Evolutionary conservation across 2,329 filamentous ascomycete genomes (phyloP), one percentile per base, ranked within the genome.

Genomic region (Hypoxylon sp.): DNA sequence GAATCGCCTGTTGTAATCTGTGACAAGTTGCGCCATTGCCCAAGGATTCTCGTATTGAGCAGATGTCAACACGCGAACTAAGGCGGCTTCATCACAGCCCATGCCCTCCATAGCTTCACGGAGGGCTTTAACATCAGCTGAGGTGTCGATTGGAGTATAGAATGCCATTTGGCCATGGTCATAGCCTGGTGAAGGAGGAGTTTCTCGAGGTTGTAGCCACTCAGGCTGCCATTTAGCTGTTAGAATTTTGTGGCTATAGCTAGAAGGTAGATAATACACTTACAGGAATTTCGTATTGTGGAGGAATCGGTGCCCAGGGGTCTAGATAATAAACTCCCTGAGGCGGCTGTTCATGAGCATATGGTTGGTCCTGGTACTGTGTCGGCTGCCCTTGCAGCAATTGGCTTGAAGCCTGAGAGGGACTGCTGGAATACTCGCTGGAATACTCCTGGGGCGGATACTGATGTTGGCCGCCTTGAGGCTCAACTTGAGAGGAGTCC

Each of bases 21-120:
- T 49, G 1, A 73, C 64, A 0, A 79, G 69, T 44, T 78, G 75
- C 0, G 66, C 68, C 70, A 79, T 74, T 1, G 70, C 62, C 73
- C 74, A 78, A 0, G 76, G 75, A 28, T 75, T 74, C 1, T 63
- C 54, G 28, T 77, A 78, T 58, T 77, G 76, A 11, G 68, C 63
- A 32, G 59, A 70, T 0, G 75, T 67, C 8, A 79, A 65, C 6
- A 76, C 62, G 3, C 67, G 66, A 34, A 78, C 74, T 8, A 79
- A 56, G 0, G 73, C 68, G 1, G 65, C 56, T 53, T 78, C 73
- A 19, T 78, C 73, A 34, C 76, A 77, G 1, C 75, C 77, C 67
- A 75, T 74, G 6, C 74, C 75, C 60, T 76, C 75, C 76, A 78
- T 77, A 1, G 76, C 75, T 20, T 76, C 74, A 47, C 74, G 70